Evolutionary conservation across 2,329 filamentous ascomycete species (phyloP), one percentile per base, ranked within the genome.

Genomic region (Corinectria fuckeliana): DNA sequence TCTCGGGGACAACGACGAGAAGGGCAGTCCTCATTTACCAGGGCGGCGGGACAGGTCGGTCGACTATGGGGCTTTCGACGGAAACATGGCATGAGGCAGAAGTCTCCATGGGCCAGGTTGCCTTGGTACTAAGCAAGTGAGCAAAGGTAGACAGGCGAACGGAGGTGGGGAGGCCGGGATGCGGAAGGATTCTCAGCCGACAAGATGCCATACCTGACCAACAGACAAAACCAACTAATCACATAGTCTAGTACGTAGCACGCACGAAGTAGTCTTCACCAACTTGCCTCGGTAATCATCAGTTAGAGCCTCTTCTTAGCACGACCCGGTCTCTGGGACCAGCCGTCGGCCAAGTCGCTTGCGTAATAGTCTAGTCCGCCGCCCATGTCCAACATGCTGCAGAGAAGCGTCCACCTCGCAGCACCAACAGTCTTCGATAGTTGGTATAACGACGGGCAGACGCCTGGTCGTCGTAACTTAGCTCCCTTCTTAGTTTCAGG

Each of bases 21-120:
- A 58, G 11, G 56, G 56, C 10, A 58, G 21, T 28, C 14, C 56
- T 53, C 50, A 54, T 58, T 58, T 58, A 58, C 42, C 56, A 50
- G 36, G 21, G 16, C 36, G 18, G 36, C 28, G 56, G 50, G 26
- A 58, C 44, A 25, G 38, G 50, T 54, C 53, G 56, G 56, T 54
- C 42, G 36, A 5, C 16, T 41, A 58, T 38, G 50, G 56, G 56
- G 45, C 56, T 36, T 28, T 30, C 21, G 21, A 50, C 7, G 36
- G 44, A 34, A 20, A 16, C 28, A 34, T 53, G 50, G 42, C 56
- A 58, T 20, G 50, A 44, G 28, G 50, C 30, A 47, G 10, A 13
- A 50, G 44, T 42, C 14, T 26, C 36, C 45, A 42, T 50, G 47
- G 48, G 47, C 30, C 23, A 47, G 54, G 47, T 50, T 51, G 42